Base-by-base conservation (phyloP, 441 rosid species). In the Biscutella laevigata region DNA sequence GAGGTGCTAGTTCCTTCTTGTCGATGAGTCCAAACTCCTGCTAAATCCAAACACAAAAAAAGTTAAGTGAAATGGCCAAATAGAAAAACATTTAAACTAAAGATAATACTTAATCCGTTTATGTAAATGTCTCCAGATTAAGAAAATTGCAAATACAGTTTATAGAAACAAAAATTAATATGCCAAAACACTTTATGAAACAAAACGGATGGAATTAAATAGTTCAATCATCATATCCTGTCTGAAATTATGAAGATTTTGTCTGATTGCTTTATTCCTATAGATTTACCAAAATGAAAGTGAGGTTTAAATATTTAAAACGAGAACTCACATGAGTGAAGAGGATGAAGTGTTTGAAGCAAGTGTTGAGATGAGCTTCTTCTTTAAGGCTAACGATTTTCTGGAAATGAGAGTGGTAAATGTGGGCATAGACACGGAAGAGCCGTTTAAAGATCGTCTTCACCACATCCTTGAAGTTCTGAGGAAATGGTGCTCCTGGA, bases 311-410 rank as follows among this genome's bases (percentile, higher is more conserved):
- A n/a, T n/a, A n/a, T 25, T 21, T 12, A 35, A 28, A 39, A 58
- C 36, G 19, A 39, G 24, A 53, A 74, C 94, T 87, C 73, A 91
- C 98, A 70, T 74, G 79, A 54, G 98, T 91, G 40, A 91, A 91
- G 52, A 91, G 76, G 66, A 91, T 87, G 64, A 87, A 91, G 61
- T 91, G 98, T 83, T 91, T 91, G 81, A 91, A 91, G 80, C 98
- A 91, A 49, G 98, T 91, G 61, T 91, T 91, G 69, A 91, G 79
- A 79, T 91, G 98, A 53, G 98, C 96, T 78, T 91, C 98, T 79
- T 91, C 98, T 71, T 91, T 87, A 26, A 90, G 96, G 80, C 95
- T 87, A 64, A 91, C 96, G 57, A 91, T 91, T 68, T 87, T 91
- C 80, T 91, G 98, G 76, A 91, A 91, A 79, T 91, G 98, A 44